phyloP scores from a whole-genome alignment of 805 yeast species.

The Torulaspora indica region DNA sequence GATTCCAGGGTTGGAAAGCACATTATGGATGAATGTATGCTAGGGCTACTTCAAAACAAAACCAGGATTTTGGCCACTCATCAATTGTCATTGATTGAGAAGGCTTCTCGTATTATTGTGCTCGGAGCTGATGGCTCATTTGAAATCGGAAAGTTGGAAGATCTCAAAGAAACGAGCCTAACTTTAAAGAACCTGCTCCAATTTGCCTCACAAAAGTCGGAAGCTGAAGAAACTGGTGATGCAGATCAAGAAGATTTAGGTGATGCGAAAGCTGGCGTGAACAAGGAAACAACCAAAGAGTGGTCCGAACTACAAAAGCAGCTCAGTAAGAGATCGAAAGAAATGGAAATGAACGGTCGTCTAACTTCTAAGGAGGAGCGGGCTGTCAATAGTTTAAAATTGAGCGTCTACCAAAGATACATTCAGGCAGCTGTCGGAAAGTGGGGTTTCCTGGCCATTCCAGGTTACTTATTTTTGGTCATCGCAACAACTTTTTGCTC shows the following conservation, averaged over 20 bases:
- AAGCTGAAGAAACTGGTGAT: conserved; percentile 33
- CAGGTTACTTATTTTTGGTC: conserved; percentile 24
- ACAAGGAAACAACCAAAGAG: conserved; percentile 14
- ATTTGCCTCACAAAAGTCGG: conserved; percentile 38
- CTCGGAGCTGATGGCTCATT: conserved; percentile 60
- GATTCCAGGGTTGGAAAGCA: conserved; percentile 84
- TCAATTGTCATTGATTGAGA: conserved; percentile 64
- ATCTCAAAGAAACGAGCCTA: conserved; percentile 43
- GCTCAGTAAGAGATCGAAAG: conserved; percentile 17
- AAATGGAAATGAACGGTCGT: conserved; percentile 32
- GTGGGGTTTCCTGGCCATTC: conserved; percentile 24
- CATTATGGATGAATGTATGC: conserved; percentile 63
- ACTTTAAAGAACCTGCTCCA: conserved; percentile 51
- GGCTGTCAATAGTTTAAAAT: conserved; percentile 52
- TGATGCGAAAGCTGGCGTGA: conserved; percentile 14
- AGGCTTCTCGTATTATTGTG: conserved; percentile 67
- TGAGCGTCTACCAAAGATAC: conserved; percentile 48
- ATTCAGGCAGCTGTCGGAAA: conserved; percentile 53
- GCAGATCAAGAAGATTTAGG: conserved; percentile 26
- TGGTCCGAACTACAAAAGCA: conserved; percentile 20
- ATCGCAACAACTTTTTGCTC: conserved; percentile 30
- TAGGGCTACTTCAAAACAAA: conserved; percentile 50
- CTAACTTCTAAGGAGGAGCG: conserved; percentile 49
- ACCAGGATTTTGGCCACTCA: conserved; percentile 82
- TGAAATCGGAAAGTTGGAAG: conserved; percentile 56